Conservation (phyloP, 495 filamentous ascomycete genomes). For the Hypoxylon fragiforme region DNA sequence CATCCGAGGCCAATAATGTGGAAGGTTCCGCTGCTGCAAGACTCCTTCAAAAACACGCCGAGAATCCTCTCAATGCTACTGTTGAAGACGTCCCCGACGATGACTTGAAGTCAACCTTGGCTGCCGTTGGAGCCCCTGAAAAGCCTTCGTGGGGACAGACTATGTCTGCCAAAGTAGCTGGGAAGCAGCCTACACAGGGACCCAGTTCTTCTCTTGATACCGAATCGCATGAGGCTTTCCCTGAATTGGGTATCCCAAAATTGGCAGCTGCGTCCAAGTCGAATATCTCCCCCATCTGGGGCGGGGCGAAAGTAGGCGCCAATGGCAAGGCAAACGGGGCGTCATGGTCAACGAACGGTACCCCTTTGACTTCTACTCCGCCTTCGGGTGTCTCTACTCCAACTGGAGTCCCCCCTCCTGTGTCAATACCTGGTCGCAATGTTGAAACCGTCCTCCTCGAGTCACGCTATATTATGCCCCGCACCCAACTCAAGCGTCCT, state of each 20-base stretch:
- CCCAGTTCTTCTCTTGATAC: constrained; percentile 69
- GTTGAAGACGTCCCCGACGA: constrained; percentile 82
- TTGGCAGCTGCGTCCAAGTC: constrained; percentile 57
- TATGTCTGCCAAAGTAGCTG: constrained; percentile 60
- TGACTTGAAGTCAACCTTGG: constrained; percentile 58
- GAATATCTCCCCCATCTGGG: constrained; percentile 65
- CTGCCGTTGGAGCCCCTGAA: constrained; percentile 40
- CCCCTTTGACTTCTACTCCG: constrained; percentile 60
- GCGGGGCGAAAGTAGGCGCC: constrained; percentile 42
- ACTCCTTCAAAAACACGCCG: constrained; percentile 76
- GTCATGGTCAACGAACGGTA: constrained; percentile 52
- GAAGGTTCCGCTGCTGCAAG: constrained; percentile 67
- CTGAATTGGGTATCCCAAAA: constrained; percentile 73
- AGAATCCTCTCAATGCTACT: constrained; percentile 66
- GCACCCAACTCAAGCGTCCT: constrained; percentile 78
- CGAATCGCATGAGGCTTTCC: constrained; percentile 86
- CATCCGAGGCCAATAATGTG: constrained; percentile 40
- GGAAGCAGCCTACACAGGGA: constrained; percentile 61
- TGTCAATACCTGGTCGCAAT: constrained; percentile 77
- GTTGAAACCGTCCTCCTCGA: constrained; percentile 72
- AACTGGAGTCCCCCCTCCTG: constrained; percentile 58
- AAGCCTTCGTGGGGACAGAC: constrained; percentile 46
- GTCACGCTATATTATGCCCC: constrained; percentile 70
- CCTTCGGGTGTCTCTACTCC: constrained; percentile 61
- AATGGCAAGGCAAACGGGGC: constrained; percentile 66